Evolutionary conservation across 202 grass and related monocot species (phyloP).

Genomic region (Setaria viridis): DNA sequence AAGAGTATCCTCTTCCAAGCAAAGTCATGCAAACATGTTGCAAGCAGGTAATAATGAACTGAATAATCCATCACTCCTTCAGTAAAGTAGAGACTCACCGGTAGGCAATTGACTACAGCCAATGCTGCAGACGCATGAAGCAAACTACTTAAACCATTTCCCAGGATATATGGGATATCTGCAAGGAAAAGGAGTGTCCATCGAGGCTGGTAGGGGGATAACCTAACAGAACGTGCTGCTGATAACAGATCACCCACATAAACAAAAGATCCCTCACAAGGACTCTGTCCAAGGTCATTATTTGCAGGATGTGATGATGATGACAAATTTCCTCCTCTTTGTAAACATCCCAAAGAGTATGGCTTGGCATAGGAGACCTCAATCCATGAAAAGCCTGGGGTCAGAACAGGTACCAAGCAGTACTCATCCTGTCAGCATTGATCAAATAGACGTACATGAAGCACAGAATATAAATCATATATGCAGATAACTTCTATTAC

Average conservation of each 20-base stretch:
- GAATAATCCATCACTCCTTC: slow-evolving; percentile 15
- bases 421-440: slow-evolving; percentile 67
- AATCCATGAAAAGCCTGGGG: slow-evolving; percentile 78
- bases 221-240: slow-evolving; percentile 60
- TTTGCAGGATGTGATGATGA: slow-evolving; percentile 45
- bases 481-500: slow-evolving; percentile 34
- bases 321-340: slow-evolving; percentile 50
- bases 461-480: slow-evolving; percentile 27
- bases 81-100: slow-evolving; percentile 57
- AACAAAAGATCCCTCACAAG: slow-evolving; percentile 81
- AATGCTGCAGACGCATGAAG: slow-evolving; percentile 80
- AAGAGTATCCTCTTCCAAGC: background rate
- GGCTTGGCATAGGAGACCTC: slow-evolving; percentile 84
- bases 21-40: background rate
- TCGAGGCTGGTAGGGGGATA: slow-evolving; percentile 80
- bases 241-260: slow-evolving; percentile 72
- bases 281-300: slow-evolving; percentile 54
- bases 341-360: slow-evolving; percentile 67
- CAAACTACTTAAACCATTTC: slow-evolving; percentile 60
- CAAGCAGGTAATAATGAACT: background rate
- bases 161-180: slow-evolving; percentile 69
- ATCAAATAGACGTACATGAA: slow-evolving; percentile 34
- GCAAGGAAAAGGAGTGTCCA: slow-evolving; percentile 59
- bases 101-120: slow-evolving; percentile 80
- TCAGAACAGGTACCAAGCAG: slow-evolving; percentile 74